Evolutionary conservation across 2,329 filamentous ascomycete species (phyloP).

Genomic region (Cladophialophora immunda): DNA sequence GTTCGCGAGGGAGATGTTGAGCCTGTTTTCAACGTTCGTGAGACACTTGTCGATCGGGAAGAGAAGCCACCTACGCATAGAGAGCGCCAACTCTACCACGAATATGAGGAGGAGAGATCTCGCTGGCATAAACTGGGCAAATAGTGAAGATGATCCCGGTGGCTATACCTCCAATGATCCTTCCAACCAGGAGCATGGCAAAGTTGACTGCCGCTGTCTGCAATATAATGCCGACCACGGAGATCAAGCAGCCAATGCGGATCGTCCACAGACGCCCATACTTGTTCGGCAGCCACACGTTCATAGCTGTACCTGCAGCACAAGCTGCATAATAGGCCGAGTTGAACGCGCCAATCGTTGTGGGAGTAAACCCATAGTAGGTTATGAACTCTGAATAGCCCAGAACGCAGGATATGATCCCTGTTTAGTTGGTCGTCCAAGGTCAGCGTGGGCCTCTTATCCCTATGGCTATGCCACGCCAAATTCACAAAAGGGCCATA

Average conservation of each 20-base stretch:
- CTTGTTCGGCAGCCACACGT: slow-evolving; percentile 14
- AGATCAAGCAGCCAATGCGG: slow-evolving; percentile 51
- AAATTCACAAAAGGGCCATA: no score
- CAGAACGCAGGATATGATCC: neutral
- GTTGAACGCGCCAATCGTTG: slow-evolving; percentile 22
- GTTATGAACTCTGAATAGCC: slow-evolving; percentile 20
- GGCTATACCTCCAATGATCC: slow-evolving; percentile 63
- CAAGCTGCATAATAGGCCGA: slow-evolving; percentile 24
- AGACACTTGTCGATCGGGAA: no score
- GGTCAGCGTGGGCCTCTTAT: no score
- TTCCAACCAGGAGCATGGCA: slow-evolving; percentile 66
- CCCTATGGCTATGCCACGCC: no score
- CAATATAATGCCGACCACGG: slow-evolving; percentile 65
- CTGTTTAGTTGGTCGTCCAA: no score
- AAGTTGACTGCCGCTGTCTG: slow-evolving; percentile 66
- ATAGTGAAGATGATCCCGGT: slow-evolving; percentile 20
- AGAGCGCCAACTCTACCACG: slow-evolving; percentile 20
- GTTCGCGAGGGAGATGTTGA: slow-evolving; percentile 19
- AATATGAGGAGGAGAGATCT: slow-evolving; percentile 24
- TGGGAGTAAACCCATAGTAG: slow-evolving; percentile 13
- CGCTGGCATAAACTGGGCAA: slow-evolving; percentile 24
- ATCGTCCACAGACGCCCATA: slow-evolving; percentile 20
- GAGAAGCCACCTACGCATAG: slow-evolving; percentile 11
- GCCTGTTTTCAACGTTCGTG: no score
- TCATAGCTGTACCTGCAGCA: slow-evolving; percentile 6